Evolutionary conservation across 345 rosid species (phyloP), one percentile per base, ranked within the genome.

Genomic region (Litchi chinensis): DNA sequence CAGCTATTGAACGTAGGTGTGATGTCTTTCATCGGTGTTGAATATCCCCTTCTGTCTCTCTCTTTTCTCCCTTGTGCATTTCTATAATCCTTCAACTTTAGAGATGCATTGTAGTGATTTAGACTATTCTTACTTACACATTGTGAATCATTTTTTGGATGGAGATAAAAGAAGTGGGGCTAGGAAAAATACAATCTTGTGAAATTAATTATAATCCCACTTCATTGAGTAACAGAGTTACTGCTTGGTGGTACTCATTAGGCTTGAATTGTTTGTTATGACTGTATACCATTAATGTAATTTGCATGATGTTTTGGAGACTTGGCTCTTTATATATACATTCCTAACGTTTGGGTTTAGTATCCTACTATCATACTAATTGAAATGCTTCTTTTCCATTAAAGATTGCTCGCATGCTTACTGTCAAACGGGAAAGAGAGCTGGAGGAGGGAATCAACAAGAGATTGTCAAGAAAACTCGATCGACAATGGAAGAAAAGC

Each of bases 401-500:
- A 26, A 39, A 95, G 95, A 82, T 92, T 48, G 97, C 99, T 44
- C 83, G 97, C 24, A 88, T 91, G 90, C 88, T 93, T 74, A 93
- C 99, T 4, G 89, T 95, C 13, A 95, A 80, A 79, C 85, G 97
- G 60, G 99, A 95, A 83, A 91, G 99, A 85, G 99, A 93, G 88
- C 59, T 95, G 0, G 93, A 93, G 80, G 93, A 92, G 81, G 99
- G 99, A 64, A 90, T 95, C 70, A 85, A 82, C 86, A 92, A 93
- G 85, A 88, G 99, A 76, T 78, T 92, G 80, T 95, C 98, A n/a
- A 93, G 98, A 82, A 95, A 93, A 85, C 89, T 93, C 2, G 98
- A 95, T 80, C 68, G 91, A 52, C 84, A 90, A 80, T 95, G 97
- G 97, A 92, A 95, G 97, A 93, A 88, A 65, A 90, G 93, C 87